Percentiles rank a stretch among this genome's conserved stretches.
phyloP scores from a whole-genome alignment of 495 filamentous ascomycete genomes.

The Penicillium bialowiezense region DNA sequence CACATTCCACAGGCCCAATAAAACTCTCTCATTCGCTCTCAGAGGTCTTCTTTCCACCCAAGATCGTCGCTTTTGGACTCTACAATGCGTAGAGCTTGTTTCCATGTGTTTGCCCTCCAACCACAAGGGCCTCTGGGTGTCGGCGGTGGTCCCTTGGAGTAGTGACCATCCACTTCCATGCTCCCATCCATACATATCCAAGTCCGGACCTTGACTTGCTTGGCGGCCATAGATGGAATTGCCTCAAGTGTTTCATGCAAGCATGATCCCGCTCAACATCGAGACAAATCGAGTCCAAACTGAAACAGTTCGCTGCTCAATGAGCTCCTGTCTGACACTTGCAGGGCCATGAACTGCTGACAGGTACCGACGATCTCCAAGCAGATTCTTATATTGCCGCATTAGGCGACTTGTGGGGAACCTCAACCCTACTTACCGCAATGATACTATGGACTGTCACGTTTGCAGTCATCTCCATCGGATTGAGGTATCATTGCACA shows the following conservation, averaged over 20 bases:
- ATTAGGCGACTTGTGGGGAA: conserved; percentile 23
- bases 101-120: neutral
- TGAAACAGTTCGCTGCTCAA: no score
- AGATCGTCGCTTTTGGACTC: neutral
- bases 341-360: neutral
- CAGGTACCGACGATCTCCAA: neutral
- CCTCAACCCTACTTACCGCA: neutral
- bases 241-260: neutral
- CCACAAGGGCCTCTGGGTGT: neutral
- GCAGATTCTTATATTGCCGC: conserved; percentile 24
- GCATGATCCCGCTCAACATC: neutral
- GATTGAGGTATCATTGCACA: conserved; percentile 13
- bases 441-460: conserved; percentile 38
- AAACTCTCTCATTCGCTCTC: conserved; percentile 6
- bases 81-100: neutral
- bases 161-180: neutral
- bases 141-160: neutral
- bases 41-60: neutral
- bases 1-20: conserved; percentile 20
- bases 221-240: neutral
- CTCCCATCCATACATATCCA: neutral
- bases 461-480: conserved; percentile 21
- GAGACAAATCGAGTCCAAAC: neutral
- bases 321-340: neutral
- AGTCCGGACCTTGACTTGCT: neutral